phyloP scores from a whole-genome alignment of 306 rosid genomes.

The Citrullus mucosospermus region DNA sequence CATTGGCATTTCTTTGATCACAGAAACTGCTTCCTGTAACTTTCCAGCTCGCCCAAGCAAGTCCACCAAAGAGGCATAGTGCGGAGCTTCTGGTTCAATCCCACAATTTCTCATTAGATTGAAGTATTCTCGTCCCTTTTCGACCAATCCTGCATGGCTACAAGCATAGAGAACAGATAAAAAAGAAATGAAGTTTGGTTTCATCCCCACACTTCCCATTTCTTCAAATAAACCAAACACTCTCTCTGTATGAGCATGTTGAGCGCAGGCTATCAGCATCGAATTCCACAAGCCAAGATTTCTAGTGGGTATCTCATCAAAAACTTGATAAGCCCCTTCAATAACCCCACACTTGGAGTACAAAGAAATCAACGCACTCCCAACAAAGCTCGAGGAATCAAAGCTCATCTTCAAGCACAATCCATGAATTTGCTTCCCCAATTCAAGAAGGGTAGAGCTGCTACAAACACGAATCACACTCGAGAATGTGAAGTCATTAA shows the following conservation, averaged over 20 bases:
- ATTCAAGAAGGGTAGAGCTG: conserved; percentile 43
- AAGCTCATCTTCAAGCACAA: conserved; percentile 61
- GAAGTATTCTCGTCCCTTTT: conserved; percentile 47
- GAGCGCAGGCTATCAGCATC: conserved; percentile 69
- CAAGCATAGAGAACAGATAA: conserved; percentile 71
- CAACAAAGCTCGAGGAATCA: conserved; percentile 62
- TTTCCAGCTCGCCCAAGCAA: conserved; percentile 84
- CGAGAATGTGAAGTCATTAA: conserved; percentile 71
- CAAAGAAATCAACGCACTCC: conserved; percentile 60
- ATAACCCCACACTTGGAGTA: conserved; percentile 71
- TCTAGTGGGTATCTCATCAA: conserved; percentile 34
- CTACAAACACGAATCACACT: conserved; percentile 69
- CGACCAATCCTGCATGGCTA: conserved; percentile 80
- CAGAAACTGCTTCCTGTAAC: conserved; percentile 46
- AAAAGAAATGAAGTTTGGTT: conserved; percentile 77
- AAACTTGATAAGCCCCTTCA: conserved; percentile 55
- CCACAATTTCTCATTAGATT: conserved; percentile 48
- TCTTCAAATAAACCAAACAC: conserved; percentile 44
- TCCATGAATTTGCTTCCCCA: conserved; percentile 70
- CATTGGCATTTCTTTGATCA: conserved; percentile 56
- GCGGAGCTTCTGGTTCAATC: conserved; percentile 62
- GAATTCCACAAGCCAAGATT: conserved; percentile 96
- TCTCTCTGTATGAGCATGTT: conserved; percentile 51
- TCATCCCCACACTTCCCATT: conserved; percentile 45
- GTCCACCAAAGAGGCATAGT: conserved; percentile 72